These are phyloP conservation scores for Phytophthora lateralis DNA, from an alignment of 352 stramenopile genomes.

Conservation along the genomic window DNA sequence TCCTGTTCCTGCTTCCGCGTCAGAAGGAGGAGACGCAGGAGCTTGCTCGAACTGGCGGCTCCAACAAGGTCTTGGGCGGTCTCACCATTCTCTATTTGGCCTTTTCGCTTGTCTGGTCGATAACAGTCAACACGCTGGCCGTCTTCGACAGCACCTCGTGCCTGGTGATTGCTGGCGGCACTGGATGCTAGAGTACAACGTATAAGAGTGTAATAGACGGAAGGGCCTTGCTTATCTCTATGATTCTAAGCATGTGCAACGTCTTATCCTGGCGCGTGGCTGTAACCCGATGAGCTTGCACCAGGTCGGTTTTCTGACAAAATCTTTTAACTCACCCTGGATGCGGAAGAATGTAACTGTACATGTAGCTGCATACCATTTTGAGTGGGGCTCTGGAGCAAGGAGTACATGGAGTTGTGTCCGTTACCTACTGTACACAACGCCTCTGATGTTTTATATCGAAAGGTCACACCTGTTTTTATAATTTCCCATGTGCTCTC, in stretches of 20 bases:
- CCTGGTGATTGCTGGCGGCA: slow-evolving; percentile 45
- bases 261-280: too few species aligned
- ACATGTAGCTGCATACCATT: too few species aligned
- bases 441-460: background rate
- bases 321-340: too few species aligned
- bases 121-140: slow-evolving; percentile 43
- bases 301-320: too few species aligned
- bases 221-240: background rate
- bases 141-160: slow-evolving; percentile 50
- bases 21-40: slow-evolving; percentile 53
- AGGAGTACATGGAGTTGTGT: too few species aligned
- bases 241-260: too few species aligned
- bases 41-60: slow-evolving; percentile 34
- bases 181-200: slow-evolving; percentile 30
- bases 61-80: slow-evolving; percentile 38
- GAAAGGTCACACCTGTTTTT: background rate
- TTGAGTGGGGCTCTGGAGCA: too few species aligned
- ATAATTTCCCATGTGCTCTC: background rate
- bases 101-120: slow-evolving; percentile 43
- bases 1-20: slow-evolving; percentile 40
- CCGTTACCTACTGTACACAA: too few species aligned
- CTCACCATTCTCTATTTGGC: slow-evolving; percentile 43
- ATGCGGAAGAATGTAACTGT: too few species aligned
- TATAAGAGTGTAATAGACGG: too few species aligned
- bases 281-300: too few species aligned